Base-by-base conservation (phyloP, 163 green algal species). In the Chlamydomonas reinhardtii region DNA sequence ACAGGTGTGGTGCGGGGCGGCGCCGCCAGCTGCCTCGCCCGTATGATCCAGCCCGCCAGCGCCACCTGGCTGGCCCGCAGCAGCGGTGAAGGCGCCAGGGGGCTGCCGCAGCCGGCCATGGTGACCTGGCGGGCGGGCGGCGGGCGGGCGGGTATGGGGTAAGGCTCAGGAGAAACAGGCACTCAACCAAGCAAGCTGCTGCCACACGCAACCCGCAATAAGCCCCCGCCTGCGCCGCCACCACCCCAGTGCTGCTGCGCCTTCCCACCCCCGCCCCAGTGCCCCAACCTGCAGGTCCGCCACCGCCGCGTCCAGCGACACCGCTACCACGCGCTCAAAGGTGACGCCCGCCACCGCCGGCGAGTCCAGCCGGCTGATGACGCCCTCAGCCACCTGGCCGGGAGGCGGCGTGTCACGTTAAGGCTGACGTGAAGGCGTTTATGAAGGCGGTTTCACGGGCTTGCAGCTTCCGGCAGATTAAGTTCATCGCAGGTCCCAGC, bases 1-100 rank as follows among this genome's bases (percentile, higher is more conserved):
- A 56, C 69, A 11, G 48, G 3, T 4, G 8, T 9, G 54, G 48
- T 61, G 31, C 69, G 74, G 4, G 90, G 90, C 74, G 88, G 75
- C 66, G 88, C 88, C 27, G 76, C 74, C 73, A 91, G 54, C 82
- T 93, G 90, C 35, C 90, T 66, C 25, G 90, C 90, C 3, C 85
- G 71, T 62, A 93, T 90, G 74, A 93, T 76, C 88, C 90, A 89
- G 17, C 90, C 90, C 27, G 74, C 82, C 3, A 82, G 76, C 4
- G 70, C 77, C 64, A 90, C 66, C 65, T 71, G 87, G 14, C 66
- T 25, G 12, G 71, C 75, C 54, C 84, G 88, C 76, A 90, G 83
- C 27, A 68, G 31, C 25, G 85, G 85, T n/a, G 79, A 84, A 48
- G 77, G 32, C 4, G 62, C 27, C 24, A 31, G 69, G 1, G 24